Evolutionary conservation across 2,329 filamentous ascomycete species (phyloP).

Genomic region (Claviceps fusiformis): DNA sequence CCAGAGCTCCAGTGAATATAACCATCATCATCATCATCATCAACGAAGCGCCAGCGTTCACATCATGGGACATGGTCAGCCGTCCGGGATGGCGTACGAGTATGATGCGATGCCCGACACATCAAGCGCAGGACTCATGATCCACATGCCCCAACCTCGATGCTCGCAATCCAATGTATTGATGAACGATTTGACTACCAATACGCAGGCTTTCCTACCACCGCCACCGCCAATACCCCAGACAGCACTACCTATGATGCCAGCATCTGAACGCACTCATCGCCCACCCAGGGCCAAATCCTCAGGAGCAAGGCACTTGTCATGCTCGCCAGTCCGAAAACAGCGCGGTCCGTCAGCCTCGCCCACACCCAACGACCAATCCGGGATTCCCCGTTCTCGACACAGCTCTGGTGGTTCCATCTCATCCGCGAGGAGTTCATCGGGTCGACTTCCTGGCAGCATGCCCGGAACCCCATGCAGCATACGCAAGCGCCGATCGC

Average conservation of each 20-base stretch:
- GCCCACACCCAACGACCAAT: slow-evolving; percentile 22
- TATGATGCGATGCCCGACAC: slow-evolving; percentile 20
- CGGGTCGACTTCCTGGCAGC: slow-evolving; percentile 19
- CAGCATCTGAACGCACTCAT: slow-evolving; percentile 24
- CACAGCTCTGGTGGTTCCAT: slow-evolving; percentile 26
- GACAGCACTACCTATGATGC: background rate
- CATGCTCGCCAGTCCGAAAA: slow-evolving; percentile 28
- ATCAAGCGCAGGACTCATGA: slow-evolving; percentile 31
- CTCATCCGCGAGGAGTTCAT: slow-evolving; percentile 22
- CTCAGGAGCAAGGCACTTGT: slow-evolving; percentile 36
- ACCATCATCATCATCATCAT: background rate
- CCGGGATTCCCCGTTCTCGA: slow-evolving; percentile 16
- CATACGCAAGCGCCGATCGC: slow-evolving; percentile 26
- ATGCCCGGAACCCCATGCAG: slow-evolving; percentile 26
- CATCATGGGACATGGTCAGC: slow-evolving; percentile 27
- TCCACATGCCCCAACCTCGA: slow-evolving; percentile 38
- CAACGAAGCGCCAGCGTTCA: slow-evolving; percentile 22
- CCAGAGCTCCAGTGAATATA: slow-evolving; percentile 13
- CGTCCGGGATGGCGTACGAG: slow-evolving; percentile 27
- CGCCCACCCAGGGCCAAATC: slow-evolving; percentile 30
- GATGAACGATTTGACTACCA: slow-evolving; percentile 20
- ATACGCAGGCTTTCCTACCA: slow-evolving; percentile 22
- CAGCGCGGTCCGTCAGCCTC: slow-evolving; percentile 25
- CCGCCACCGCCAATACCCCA: slow-evolving; percentile 17
- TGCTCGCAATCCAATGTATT: slow-evolving; percentile 21